Evolutionary conservation across 2,329 filamentous ascomycete genomes (phyloP), one percentile per base, ranked within the genome.

Genomic region (Beauveria medogensis): DNA sequence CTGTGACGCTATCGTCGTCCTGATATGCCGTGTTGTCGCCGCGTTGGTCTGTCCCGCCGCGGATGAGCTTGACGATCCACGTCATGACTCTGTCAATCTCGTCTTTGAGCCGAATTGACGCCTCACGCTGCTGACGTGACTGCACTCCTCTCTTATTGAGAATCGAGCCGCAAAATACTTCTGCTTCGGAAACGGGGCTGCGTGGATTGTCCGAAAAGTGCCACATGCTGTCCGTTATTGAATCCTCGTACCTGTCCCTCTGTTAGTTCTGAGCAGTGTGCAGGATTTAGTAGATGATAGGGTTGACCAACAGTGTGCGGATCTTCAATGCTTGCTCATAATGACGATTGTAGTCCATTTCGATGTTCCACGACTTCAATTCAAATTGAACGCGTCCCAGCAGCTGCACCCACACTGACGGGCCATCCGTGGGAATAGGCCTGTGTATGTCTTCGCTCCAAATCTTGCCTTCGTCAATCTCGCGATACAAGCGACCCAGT

Each of bases 381-480:
- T 68, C 56, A 3, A 41, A 63, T 5, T 66, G 28, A 3, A 73
- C 65, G 14, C 64, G 64, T 0, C 43, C 55, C 3, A 78, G 57
- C 1, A 84, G 62, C 7, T 74, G 68, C 3, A 76, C 70, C 78
- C 80, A 83, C 2, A 83, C 73, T 0, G 75, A 73, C 0, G 67
- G 61, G 0, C 72, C 72, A 2, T 53, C 62, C 12, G 55, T 66
- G 8, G 65, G 66, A 4, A 71, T 64, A 0, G 55, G 65, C 16
- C 69, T 68, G 50, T 71, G 75, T 44, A 81, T 78, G 18, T 85
- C 72, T 5, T 80, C 70, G 9, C 72, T 67, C 76, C 86, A 87
- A 51, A 92, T 89, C 57, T 80, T 78, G 46, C 79, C 78, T 71
- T 94, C 90, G 65, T 95, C 84, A 12, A 95, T 86, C 0, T 79